Evolutionary conservation across 2,329 filamentous ascomycete species (phyloP).

Genomic region (Malbranchea zuffiana): DNA sequence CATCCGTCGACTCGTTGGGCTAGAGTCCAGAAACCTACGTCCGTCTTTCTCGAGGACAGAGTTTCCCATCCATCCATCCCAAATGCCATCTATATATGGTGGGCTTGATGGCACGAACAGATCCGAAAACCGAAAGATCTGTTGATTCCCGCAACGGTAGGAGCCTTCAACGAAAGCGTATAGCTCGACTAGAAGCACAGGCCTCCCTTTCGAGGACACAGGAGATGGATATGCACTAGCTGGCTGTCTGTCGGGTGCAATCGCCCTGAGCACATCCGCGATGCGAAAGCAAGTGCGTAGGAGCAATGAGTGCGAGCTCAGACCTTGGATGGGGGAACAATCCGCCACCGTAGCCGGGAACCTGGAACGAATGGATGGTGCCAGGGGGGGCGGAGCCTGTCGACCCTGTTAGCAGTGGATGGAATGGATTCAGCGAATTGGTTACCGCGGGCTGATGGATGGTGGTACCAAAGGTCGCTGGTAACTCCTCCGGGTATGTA

Average conservation of each 20-base stretch:
- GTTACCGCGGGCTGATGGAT: background rate
- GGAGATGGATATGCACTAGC: background rate
- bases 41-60: conserved; percentile 6
- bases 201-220: no score
- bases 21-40: conserved; percentile 6
- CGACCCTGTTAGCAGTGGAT: background rate
- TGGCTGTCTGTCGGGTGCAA: background rate
- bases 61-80: conserved; percentile 9
- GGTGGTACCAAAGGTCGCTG: background rate
- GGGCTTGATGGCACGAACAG: conserved; percentile 10
- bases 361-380: conserved; percentile 7
- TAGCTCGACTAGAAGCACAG: conserved; percentile 15
- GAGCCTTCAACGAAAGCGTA: conserved; percentile 14
- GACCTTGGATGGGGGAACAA: conserved; percentile 12
- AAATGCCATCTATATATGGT: conserved; percentile 11
- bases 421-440: background rate
- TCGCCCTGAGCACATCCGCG: conserved; percentile 8
- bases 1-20: conserved; percentile 2
- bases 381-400: background rate
- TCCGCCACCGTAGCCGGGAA: conserved; percentile 6
- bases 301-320: conserved; percentile 9
- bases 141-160: conserved; percentile 9
- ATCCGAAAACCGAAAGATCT: conserved; percentile 14
- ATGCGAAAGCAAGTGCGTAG: conserved; percentile 14
- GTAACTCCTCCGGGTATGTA: no score